Evolutionary conservation across 305 asterid genomes (phyloP), one percentile per base, ranked within the genome.

Genomic region (Coffea humblotiana): DNA sequence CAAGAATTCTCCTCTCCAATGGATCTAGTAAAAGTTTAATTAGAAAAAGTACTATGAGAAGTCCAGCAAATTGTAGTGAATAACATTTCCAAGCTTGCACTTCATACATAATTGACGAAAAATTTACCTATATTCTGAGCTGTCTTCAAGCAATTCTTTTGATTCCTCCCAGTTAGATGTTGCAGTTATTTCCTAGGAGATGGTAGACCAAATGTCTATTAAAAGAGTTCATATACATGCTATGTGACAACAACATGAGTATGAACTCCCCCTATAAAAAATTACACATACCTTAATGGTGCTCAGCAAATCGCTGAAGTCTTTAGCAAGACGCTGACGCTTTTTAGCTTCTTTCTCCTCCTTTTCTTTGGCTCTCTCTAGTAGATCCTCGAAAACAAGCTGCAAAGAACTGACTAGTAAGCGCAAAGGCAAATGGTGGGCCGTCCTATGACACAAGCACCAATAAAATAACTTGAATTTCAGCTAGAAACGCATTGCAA

Each of bases 341-440:
- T 92, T 95, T 88, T 91, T 95, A 78, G 86, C 89, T 89, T 95
- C 98, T 87, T 92, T 95, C 88, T 95, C 99, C 85, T 95, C 98
- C 84, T 92, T 95, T 80, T 95, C 99, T 88, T 89, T 95, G 77
- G 99, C 97, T 85, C 97, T 92, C 83, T 91, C 98, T 66, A 94
- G 86, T 76, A 95, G 89, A 88, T 95, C 97, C 87, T 92, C 94
- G 37, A 84, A 95, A 60, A 94, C 86, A 82, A 93, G 97, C 99
- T 95, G 87, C 86, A 88, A 71, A 19, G 78, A 83, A 76, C 27
- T 61, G 13, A 75, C 40, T 32, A 75, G 56, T 8, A 58, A 61
- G 32, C 23, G n/a, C 56, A 37, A 58, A 11, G 19, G 35, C 68
- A 74, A 67, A 60, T 8, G 14, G 70, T 49, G 37, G 37, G 32